Conservation (phyloP, 345 rosid species). For the Cardamine resedifolia region DNA sequence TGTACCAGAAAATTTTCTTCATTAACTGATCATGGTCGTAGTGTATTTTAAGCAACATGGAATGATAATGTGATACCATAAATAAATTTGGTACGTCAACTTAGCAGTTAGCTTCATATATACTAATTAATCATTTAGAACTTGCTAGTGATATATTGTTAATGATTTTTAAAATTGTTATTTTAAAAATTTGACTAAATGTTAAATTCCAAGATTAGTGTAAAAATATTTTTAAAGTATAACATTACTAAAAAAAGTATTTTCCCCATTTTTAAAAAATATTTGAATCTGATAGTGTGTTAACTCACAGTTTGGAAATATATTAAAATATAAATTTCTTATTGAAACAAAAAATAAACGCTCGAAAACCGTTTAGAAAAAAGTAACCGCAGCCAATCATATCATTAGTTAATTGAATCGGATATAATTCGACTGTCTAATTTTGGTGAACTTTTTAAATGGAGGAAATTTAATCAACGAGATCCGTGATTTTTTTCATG, state of each 20-base stretch:
- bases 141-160: not conserved
- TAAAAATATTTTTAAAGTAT: too few species aligned
- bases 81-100: conserved; percentile 2
- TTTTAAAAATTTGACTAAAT: not conserved
- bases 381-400: not conserved
- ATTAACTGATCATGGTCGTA: conserved; percentile 14
- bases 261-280: too few species aligned
- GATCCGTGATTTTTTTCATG: too few species aligned
- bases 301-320: too few species aligned
- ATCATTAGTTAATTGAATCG: not conserved
- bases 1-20: conserved; percentile 25
- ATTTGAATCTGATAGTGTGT: too few species aligned
- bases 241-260: not conserved
- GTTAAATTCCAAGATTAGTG: not conserved
- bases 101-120: too few species aligned
- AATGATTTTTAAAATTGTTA: not conserved
- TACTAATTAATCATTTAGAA: not conserved
- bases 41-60: conserved; percentile 16
- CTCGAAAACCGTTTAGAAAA: not conserved
- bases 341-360: not conserved
- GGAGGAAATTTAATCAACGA: not conserved
- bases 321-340: too few species aligned
- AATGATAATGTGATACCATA: conserved; percentile 6
- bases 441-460: not conserved
- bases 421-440: not conserved